Evolutionary conservation across 805 yeast genomes (phyloP), one percentile per base, ranked within the genome.

Genomic region (Jamesozyma rosinii): DNA sequence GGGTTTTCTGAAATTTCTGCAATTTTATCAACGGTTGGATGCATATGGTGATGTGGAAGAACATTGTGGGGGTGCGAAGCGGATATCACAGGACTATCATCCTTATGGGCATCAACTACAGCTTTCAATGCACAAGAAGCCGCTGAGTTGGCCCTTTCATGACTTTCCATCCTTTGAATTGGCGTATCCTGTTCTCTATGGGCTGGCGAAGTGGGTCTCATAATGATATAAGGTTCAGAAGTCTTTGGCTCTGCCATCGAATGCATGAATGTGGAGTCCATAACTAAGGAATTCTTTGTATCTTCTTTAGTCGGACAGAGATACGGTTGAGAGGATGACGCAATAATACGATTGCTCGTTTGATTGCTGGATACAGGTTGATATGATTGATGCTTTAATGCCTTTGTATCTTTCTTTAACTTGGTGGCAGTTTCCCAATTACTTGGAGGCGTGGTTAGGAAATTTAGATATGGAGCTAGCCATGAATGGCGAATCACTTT

Each of bases 401-500:
- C 4, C 19, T 34, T 41, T 21, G 22, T 35, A 44, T 75, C 66
- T 44, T 63, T 59, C 40, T 61, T 62, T 45, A 56, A 58, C 35
- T 46, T 57, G 49, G 47, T 55, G 47, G 47, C 54, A 56, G 46
- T 65, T 61, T 90, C 97, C 97, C 97, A 92, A 59, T 90, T 96
- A 3, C 75, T 72, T 35, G 95, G 95, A 17, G 90, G 76, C 26
- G 88, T 82, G 0, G 92, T 77, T 50, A 92, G 67, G 67, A 89
- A 83, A 51, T 80, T 80, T 13, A 80, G 78, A 65, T 90, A 88
- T 2, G 87, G 83, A n/a, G 81, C 68, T 44, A 92, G 64, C 98
- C 98, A 90, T 22, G 83, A 77, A 62, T 90, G 98, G 24, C 77
- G 69, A 51, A 90, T 72, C 20, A 90, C 79, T 44, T 79, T 82